phyloP scores from a whole-genome alignment of 2,329 filamentous ascomycete species.

The Neophaeococcomyces mojaviensis region DNA sequence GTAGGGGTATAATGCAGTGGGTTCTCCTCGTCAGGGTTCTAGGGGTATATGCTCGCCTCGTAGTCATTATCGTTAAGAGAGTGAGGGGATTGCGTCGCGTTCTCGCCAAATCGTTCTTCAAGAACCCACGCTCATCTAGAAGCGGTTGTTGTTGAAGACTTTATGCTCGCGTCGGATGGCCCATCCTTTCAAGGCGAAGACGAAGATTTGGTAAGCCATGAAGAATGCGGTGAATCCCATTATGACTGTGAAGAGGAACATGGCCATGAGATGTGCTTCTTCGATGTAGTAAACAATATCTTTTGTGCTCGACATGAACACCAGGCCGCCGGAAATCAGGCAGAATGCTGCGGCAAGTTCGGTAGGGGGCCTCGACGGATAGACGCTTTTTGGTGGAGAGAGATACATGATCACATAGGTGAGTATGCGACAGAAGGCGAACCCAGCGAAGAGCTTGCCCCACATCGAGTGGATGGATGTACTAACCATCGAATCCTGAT shows the following conservation, averaged over 20 bases:
- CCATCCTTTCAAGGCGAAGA: conserved; percentile 84
- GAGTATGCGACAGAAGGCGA: conserved; percentile 66
- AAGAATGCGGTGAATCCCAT: conserved; percentile 76
- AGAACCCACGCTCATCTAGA: too few species aligned
- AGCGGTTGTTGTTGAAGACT: not conserved
- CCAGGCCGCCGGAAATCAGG: conserved; percentile 74
- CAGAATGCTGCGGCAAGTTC: conserved; percentile 85
- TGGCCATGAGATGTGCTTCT: conserved; percentile 69
- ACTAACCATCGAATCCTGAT: conserved; percentile 73
- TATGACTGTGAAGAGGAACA: conserved; percentile 86
- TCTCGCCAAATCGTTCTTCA: too few species aligned
- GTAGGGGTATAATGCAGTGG: too few species aligned
- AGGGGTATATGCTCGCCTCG: too few species aligned
- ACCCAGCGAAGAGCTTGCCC: conserved; percentile 76
- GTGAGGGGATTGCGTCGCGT: not conserved
- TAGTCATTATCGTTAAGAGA: too few species aligned
- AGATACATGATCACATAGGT: conserved; percentile 78
- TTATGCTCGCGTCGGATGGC: conserved; percentile 46
- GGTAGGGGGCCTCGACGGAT: conserved; percentile 78
- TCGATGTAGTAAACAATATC: conserved; percentile 74
- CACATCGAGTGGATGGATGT: conserved; percentile 92
- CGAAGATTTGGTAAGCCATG: conserved; percentile 74
- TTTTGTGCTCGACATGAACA: conserved; percentile 84
- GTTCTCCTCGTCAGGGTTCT: too few species aligned
- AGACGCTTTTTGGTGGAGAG: conserved; percentile 68